Evolutionary conservation across 2,329 filamentous ascomycete species (phyloP).

Genomic region (Aspergillus sp.): DNA sequence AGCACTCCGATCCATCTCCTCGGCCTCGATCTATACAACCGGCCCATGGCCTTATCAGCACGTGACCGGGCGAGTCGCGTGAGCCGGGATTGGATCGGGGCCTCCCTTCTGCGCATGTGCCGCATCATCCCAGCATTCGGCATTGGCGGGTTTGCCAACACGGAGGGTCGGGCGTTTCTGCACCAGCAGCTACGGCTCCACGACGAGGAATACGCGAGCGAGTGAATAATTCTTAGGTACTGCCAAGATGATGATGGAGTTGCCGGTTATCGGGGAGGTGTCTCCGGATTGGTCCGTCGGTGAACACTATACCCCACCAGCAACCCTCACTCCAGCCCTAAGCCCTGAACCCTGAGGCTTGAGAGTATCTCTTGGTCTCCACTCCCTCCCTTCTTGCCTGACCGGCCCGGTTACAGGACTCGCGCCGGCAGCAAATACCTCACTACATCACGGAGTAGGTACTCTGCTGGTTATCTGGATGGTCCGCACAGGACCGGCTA

Average conservation of each 20-base stretch:
- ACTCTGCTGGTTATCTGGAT: no score
- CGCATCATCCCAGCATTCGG: constrained; percentile 86
- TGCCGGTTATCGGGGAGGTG: not conserved
- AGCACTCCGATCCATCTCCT: constrained; percentile 81
- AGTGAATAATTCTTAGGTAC: not conserved
- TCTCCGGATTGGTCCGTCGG: not conserved
- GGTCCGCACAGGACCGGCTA: no score
- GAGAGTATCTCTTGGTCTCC: not conserved
- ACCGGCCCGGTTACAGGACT: not conserved
- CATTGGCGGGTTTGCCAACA: constrained; percentile 80
- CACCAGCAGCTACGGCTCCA: constrained; percentile 22
- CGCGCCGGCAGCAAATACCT: not conserved
- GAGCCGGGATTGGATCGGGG: constrained; percentile 70
- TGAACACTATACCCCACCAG: not conserved
- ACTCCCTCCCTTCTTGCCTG: not conserved
- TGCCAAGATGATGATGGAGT: no score
- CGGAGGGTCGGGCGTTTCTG: constrained; percentile 32
- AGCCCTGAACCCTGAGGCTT: not conserved
- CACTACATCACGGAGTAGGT: no score
- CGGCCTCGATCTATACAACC: constrained; percentile 81
- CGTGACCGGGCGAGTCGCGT: constrained; percentile 61
- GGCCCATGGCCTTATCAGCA: constrained; percentile 47
- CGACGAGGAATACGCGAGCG: constrained; percentile 3
- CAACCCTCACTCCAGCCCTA: not conserved
- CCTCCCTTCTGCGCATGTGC: constrained; percentile 70